Base-by-base conservation (phyloP, 176 grass and related monocot genomes). In the Aegilops longissima region DNA sequence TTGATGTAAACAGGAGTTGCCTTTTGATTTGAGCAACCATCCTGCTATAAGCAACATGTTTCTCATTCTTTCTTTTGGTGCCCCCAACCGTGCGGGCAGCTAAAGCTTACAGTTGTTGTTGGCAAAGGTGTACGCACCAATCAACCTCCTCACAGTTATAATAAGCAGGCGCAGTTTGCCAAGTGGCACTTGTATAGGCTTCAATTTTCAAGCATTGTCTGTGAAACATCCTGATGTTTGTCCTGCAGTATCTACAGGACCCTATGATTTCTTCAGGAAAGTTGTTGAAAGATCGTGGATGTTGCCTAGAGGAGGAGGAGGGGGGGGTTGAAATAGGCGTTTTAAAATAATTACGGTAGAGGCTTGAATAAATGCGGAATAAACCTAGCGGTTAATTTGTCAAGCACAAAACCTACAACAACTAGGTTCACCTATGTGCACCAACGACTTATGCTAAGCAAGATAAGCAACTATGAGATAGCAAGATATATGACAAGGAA, bases 1-100 rank as follows among this genome's bases (percentile, higher is more conserved):
- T 82, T 61, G 64, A 88, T 88, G 90, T 86, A 89, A 89, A 77
- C 80, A 89, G 80, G 87, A 83, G 80, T 81, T 87, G 91, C 91
- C 70, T 71, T 86, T 86, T 80, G 39, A 87, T 39, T 17, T 17
- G 76, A 81, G 87, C 87, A 89, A 73, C 87, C 58, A 17, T 66
- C 70, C 84, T 92, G 80, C 38, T 23, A 69, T 23, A 69, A 61
- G 61, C 72, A 76, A 87, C 30, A 35, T 80, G 79, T 77, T 82
- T 18, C 14, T 52, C 31, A 14, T 84, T 81, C 24, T 84, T 80
- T 70, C 75, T 76, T 20, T 61, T 35, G 23, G 62, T 63, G 77
- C 52, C 40, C 39, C 34, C 5, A 62, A 71, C 31, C 49, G 29
- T 49, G 90, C 70, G 16, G 49, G 16, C 16, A 2, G 49, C 44